Evolutionary conservation across 1,284 basidiomycete species (phyloP).

Genomic region (Marasmius tenuissimus): DNA sequence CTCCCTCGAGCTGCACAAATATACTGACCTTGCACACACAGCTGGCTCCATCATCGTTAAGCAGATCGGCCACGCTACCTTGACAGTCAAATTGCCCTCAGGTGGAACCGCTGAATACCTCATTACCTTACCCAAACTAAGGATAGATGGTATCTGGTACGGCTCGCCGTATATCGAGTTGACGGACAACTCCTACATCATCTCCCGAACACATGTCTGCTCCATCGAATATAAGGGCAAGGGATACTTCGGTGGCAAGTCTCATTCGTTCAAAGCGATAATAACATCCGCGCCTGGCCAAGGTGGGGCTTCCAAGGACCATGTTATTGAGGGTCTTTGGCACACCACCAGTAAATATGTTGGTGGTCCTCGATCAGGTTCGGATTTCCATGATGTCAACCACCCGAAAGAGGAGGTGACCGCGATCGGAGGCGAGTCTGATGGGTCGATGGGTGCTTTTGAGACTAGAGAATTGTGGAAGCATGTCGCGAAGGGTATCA

Average conservation of each 20-base stretch:
- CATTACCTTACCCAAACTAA: constrained; percentile 86
- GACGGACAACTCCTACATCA: constrained; percentile 81
- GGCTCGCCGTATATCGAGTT: constrained; percentile 90
- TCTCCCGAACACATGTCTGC: constrained; percentile 61
- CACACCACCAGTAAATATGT: constrained; percentile 65
- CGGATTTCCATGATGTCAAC: constrained; percentile 64
- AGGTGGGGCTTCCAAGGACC: constrained; percentile 31
- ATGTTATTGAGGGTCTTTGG: constrained; percentile 88
- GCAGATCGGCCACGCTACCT: constrained; percentile 92
- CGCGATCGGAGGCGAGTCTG: constrained; percentile 45
- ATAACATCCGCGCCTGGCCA: constrained; percentile 44
- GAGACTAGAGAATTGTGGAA: constrained; percentile 90
- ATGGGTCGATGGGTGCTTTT: constrained; percentile 74
- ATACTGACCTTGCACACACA: constrained; percentile 22
- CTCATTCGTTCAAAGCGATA: constrained; percentile 89
- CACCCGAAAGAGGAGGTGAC: constrained; percentile 73
- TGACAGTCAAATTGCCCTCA: constrained; percentile 67
- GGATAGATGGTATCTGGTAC: constrained; percentile 60
- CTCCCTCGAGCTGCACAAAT: background rate
- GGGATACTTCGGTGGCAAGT: constrained; percentile 92
- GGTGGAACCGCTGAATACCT: constrained; percentile 76
- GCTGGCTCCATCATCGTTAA: constrained; percentile 82
- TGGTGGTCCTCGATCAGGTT: constrained; percentile 38
- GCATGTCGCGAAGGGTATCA: constrained; percentile 88
- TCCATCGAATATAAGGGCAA: constrained; percentile 91